Evolutionary conservation across 78 protist genomes (phyloP), one percentile per base, ranked within the genome.

Genomic region (slime mould (Dictyostelium discoideum)): DNA sequence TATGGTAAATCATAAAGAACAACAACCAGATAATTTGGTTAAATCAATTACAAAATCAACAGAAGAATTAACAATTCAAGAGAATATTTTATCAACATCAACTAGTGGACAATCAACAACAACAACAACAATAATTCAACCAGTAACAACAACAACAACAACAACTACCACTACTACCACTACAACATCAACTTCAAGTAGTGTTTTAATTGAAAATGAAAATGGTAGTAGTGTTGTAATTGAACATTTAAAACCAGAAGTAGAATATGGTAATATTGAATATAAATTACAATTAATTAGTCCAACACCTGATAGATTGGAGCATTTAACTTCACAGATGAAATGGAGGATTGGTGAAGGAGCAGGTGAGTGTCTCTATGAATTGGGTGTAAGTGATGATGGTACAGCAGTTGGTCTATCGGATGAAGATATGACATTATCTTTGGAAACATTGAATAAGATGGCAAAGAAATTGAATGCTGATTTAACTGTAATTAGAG

Each of bases 321-420:
- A 85, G 39, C 97, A 96, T 60, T 72, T 96, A 22, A 74, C 83
- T 0, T 42, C 95, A 2, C 97, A 96, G 32, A 18, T 96, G 39
- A 96, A 92, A 40, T 95, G 94, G 94, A 39, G 97, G 37, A 13
- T 95, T n/a, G 88, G 95, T 42, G 97, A 96, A 29, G 97, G 95
- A 10, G 26, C 22, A 18, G 99, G 99, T 14, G 98, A 98, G 87
- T 98, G 98, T 44, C 46, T 98, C 46, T 98, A 98, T 86, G 98
- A 97, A 40, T 92, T 98, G 39, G 99, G 99, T 44, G 98, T 98
- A 0, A 96, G 76, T 10, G 98, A 98, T 85, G 96, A 97, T 74
- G 99, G 99, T 44, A 85, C 85, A 6, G 96, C 97, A 0, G 74
- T 84, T 65, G 97, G 97, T 26, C 48, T 96, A 11, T 16, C 80